Base-by-base conservation (phyloP, 176 grass and related monocot genomes). In the Carex myosuroides region DNA sequence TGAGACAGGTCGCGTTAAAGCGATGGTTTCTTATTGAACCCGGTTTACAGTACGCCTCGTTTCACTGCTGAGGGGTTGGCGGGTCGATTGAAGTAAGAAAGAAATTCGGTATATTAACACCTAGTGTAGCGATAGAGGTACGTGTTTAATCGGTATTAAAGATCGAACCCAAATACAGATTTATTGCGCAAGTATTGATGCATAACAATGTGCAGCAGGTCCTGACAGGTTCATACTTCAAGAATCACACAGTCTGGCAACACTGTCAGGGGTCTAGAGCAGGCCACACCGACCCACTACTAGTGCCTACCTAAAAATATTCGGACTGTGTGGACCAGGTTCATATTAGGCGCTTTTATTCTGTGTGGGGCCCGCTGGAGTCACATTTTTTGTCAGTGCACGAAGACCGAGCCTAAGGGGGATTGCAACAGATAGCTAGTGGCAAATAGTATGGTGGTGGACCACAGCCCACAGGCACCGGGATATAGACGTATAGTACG, bases 401-500 rank as follows among this genome's bases (percentile, higher is more conserved):
- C 57, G 74, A 79, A 79, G 74, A 79, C 48, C 74, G 29, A 50
- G 50, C 5, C 41, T 58, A 79, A 79, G 74, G 50, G 17, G 5
- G 2, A 7, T n/a, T n/a, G 60, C 18, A 44, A 3, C 5, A 20
- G 0, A 42, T 8, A 22, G 79, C 13, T 30, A 83, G 33, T 52
- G 32, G 42, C 32, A 39, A 50, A 48, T 68, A 53, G 64, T 30
- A 12, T 8, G 22, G 60, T 53, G 80, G 80, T 53, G 80, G 80
- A 83, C 80, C 68, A 71, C 68, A 46, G 80, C 69, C 80, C 68
- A 71, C 68, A 46, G 16, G 17, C 46, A 70, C 67, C 80, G 13
- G 61, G 18, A 52, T n/a, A 26, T 26, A 26, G 26, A 26, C 26
- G 1, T 80, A 79, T 53, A 77, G 50, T 77, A 77, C 41, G 44